Conservation (phyloP, 1,284 basidiomycete species). For the Ganoderma sp. region DNA sequence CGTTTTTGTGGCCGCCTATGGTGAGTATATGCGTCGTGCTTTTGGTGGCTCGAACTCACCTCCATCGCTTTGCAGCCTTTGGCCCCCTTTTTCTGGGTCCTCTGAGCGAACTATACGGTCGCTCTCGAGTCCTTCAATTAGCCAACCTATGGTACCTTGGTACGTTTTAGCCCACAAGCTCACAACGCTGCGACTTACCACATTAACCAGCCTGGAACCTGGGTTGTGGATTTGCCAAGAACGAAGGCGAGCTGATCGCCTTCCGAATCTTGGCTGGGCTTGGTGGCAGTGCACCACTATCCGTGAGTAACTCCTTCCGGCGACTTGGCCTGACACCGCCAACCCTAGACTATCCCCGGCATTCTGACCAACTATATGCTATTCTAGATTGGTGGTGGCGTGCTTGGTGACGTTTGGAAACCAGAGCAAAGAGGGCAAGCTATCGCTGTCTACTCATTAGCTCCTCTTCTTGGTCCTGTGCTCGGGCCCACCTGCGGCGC, state of each 20-base stretch:
- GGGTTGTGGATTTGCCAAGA: constrained; percentile 69
- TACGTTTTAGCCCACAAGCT: constrained; percentile 36
- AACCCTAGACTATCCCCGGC: too few relatives aligned
- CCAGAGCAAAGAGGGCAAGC: constrained; percentile 54
- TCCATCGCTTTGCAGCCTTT: constrained; percentile 41
- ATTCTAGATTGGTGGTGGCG: constrained; percentile 51
- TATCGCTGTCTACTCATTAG: constrained; percentile 55
- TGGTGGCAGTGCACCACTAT: constrained; percentile 67
- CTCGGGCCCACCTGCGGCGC: constrained; percentile 49
- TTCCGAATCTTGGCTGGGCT: constrained; percentile 72
- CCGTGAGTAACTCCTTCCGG: constrained; percentile 46
- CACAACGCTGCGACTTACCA: background rate
- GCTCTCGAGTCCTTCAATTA: constrained; percentile 50
- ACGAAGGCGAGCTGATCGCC: constrained; percentile 58
- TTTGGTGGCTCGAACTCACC: background rate
- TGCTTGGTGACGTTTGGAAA: constrained; percentile 55
- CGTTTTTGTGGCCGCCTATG: constrained; percentile 72
- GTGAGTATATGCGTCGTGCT: constrained; percentile 40
- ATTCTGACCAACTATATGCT: background rate
- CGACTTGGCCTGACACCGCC: background rate
- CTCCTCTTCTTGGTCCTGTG: constrained; percentile 51
- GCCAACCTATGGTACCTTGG: constrained; percentile 67
- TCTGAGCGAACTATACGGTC: constrained; percentile 57
- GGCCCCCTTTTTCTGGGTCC: constrained; percentile 63
- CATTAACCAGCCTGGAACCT: constrained; percentile 63